phyloP scores from a whole-genome alignment of 2,329 filamentous ascomycete species.

The Phialocephala sp. region DNA sequence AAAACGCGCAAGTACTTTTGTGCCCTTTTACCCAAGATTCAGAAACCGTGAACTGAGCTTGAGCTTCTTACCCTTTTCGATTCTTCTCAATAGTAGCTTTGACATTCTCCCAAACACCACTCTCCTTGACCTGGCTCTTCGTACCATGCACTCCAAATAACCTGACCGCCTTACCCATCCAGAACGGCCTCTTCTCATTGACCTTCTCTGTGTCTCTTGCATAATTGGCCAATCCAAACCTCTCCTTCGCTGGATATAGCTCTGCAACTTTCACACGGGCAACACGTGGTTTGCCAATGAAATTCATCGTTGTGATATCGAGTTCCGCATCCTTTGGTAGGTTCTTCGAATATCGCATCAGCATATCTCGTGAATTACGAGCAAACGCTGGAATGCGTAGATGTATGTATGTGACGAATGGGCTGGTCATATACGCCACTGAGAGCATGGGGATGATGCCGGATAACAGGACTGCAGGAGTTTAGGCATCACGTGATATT shows the following conservation, averaged over 20 bases:
- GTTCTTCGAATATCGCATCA: slow-evolving; percentile 57
- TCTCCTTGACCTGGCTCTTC: slow-evolving; percentile 31
- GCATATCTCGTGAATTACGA: slow-evolving; percentile 61
- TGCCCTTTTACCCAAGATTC: neutral
- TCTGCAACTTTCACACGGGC: slow-evolving; percentile 37
- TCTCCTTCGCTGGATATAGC: slow-evolving; percentile 34
- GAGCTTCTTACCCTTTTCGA: neutral
- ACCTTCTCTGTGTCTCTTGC: slow-evolving; percentile 35
- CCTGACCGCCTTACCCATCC: slow-evolving; percentile 35
- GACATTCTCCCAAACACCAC: slow-evolving; percentile 41
- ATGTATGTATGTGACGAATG: slow-evolving; percentile 76
- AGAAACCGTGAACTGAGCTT: neutral
- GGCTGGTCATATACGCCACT: slow-evolving; percentile 67
- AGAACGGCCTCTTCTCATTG: slow-evolving; percentile 39
- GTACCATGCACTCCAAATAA: slow-evolving; percentile 41
- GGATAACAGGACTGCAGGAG: slow-evolving; percentile 57
- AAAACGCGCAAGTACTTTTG: neutral
- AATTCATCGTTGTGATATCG: slow-evolving; percentile 48
- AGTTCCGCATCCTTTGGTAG: slow-evolving; percentile 50
- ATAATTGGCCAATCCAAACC: slow-evolving; percentile 43
- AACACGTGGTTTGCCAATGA: slow-evolving; percentile 46
- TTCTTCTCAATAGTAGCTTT: slow-evolving; percentile 31
- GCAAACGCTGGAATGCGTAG: slow-evolving; percentile 71
- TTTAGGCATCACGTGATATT: slow-evolving; percentile 21
- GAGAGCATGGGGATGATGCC: slow-evolving; percentile 69